Conservation (phyloP, 2,329 filamentous ascomycete genomes). For the Cytospora schulzeri region DNA sequence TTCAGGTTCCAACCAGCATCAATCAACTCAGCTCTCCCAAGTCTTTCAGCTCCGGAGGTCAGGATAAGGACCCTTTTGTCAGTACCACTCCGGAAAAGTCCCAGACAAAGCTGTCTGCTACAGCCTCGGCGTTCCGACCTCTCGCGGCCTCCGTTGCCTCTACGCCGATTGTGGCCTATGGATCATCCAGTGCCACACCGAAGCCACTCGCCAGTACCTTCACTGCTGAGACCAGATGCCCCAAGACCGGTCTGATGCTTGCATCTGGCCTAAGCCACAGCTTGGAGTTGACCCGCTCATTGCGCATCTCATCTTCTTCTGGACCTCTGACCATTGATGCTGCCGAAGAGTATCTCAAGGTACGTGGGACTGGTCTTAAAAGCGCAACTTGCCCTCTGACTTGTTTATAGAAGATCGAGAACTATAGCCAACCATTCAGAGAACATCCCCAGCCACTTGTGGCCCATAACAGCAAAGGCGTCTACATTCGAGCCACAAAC, state of each 20-base stretch:
- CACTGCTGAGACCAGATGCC: constrained; percentile 27
- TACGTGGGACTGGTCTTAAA: constrained; percentile 35
- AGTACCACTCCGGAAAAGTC: constrained; percentile 39
- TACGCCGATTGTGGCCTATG: constrained; percentile 30
- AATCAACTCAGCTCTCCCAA: constrained; percentile 28
- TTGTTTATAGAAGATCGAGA: constrained; percentile 43
- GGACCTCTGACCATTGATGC: constrained; percentile 39
- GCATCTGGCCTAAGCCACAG: constrained; percentile 48
- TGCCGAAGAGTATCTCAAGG: constrained; percentile 48
- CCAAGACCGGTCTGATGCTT: constrained; percentile 34
- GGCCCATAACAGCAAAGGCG: constrained; percentile 42
- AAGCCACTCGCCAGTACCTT: constrained; percentile 16
- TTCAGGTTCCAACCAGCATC: constrained; percentile 18
- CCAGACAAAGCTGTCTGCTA: constrained; percentile 62
- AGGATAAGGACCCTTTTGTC: constrained; percentile 58
- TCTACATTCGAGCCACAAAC: constrained; percentile 61
- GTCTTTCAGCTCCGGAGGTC: constrained; percentile 32
- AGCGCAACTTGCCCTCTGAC: constrained; percentile 21
- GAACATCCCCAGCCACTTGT: constrained; percentile 40
- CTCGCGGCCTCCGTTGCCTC: constrained; percentile 33
- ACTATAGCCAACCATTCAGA: constrained; percentile 39
- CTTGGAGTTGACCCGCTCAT: constrained; percentile 47
- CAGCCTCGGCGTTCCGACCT: constrained; percentile 64
- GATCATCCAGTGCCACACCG: constrained; percentile 26
- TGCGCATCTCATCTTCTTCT: constrained; percentile 43